A percentile compares a stretch with the other conserved stretches of the same genome.
Conservation (phyloP, 176 grass and related monocot genomes). For the Cocos nucifera region DNA sequence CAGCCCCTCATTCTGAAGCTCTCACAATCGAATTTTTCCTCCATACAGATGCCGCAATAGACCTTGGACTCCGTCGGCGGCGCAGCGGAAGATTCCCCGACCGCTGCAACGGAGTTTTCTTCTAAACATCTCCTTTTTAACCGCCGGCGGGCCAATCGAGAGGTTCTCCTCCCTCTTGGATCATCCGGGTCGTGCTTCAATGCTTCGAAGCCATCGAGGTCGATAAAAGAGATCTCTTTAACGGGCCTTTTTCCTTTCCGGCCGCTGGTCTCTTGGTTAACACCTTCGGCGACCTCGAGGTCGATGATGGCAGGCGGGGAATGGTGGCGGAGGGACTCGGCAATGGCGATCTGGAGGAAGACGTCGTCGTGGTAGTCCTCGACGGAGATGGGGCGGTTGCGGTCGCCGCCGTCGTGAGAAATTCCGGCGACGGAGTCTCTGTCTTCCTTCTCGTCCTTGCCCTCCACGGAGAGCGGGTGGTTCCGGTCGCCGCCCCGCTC, state of each 20-base stretch:
- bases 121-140: too few relatives aligned
- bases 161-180: too few relatives aligned
- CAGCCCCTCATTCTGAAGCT: conserved; percentile 34
- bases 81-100: background rate
- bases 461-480: too few relatives aligned
- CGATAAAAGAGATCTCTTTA: too few relatives aligned
- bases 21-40: conserved; percentile 8
- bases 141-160: too few relatives aligned
- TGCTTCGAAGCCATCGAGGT: background rate
- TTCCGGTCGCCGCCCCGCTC: too few relatives aligned
- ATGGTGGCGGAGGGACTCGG: background rate
- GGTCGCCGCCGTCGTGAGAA: background rate
- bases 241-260: too few relatives aligned
- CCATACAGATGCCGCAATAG: conserved; percentile 61
- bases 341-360: background rate
- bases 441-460: too few relatives aligned
- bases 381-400: too few relatives aligned
- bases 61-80: background rate
- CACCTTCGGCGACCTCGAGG: background rate
- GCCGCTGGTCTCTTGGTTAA: too few relatives aligned
- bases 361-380: background rate
- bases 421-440: background rate
- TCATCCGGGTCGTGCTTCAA: background rate
- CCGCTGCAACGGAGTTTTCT: background rate
- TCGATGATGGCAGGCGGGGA: background rate